Evolutionary conservation across 352 stramenopile species (phyloP).

Genomic region (Globisporangium middletonii): DNA sequence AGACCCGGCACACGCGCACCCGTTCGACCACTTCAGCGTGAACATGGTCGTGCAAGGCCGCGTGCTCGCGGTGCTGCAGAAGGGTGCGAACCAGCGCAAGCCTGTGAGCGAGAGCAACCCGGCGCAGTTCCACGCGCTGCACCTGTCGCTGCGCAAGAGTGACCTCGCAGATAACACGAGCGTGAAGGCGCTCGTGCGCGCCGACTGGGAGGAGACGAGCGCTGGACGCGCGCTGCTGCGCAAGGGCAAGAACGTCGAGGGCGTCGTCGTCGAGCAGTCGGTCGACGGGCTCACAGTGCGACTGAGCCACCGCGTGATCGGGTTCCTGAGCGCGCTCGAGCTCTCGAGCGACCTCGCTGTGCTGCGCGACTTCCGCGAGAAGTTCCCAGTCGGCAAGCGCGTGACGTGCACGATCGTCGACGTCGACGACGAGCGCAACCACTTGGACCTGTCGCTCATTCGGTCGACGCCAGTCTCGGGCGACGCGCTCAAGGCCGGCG

Average conservation of each 20-base stretch:
- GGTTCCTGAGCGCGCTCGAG: conserved; percentile 55
- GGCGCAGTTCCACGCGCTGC: conserved; percentile 62
- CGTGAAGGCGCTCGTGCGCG: conserved; percentile 43
- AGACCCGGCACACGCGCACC: conserved; percentile 43
- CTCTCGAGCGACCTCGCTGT: conserved; percentile 54
- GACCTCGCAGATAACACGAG: conserved; percentile 37
- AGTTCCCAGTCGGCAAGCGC: conserved; percentile 76
- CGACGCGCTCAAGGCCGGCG: conserved; percentile 29
- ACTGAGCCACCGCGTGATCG: conserved; percentile 70
- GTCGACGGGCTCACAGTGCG: conserved; percentile 49
- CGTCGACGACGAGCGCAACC: conserved; percentile 69
- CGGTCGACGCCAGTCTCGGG: conserved; percentile 25
- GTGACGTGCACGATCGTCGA: conserved; percentile 59
- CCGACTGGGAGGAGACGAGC: conserved; percentile 74
- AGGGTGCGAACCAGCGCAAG: conserved; percentile 85
- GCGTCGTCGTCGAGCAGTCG: conserved; percentile 68
- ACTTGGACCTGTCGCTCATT: conserved; percentile 67
- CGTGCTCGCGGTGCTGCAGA: conserved; percentile 57
- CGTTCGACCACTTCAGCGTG: conserved; percentile 76
- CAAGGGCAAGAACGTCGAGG: conserved; percentile 46
- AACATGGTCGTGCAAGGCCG: conserved; percentile 66
- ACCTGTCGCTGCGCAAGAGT: conserved; percentile 56
- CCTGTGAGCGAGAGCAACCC: conserved; percentile 72
- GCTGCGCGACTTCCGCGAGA: conserved; percentile 51
- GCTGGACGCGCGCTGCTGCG: conserved; percentile 61